These are phyloP conservation scores for Phlyctochytrium bullatum DNA, from an alignment of 192 early-diverging fungal species.

Conservation along the genomic window DNA sequence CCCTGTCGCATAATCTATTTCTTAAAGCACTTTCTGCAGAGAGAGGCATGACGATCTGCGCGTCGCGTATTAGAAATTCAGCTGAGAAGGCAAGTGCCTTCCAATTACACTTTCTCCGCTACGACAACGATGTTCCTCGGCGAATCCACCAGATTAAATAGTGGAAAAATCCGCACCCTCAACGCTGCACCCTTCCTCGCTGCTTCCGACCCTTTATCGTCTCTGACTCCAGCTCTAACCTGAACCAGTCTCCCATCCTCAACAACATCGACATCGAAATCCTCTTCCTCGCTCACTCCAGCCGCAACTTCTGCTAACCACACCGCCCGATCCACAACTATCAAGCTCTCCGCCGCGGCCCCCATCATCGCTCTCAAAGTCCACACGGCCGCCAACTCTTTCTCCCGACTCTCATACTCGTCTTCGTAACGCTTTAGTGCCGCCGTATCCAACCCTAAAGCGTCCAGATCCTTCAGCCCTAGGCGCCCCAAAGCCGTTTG, in stretches of 20 bases:
- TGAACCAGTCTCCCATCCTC: not conserved
- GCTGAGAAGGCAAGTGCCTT: too few relatives aligned
- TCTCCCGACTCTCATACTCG: conserved; percentile 28
- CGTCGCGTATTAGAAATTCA: too few relatives aligned
- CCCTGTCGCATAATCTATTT: too few relatives aligned
- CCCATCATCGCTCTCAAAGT: conserved; percentile 74
- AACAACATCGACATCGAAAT: not conserved
- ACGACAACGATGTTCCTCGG: conserved; percentile 69
- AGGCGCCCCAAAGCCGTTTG: conserved; percentile 60
- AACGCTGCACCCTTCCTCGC: not conserved
- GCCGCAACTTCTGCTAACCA: conserved; percentile 49
- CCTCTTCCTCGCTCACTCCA: not conserved
- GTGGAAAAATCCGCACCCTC: conserved; percentile 45
- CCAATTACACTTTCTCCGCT: conserved; percentile 40
- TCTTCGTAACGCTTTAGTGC: conserved; percentile 40
- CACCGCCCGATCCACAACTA: conserved; percentile 74
- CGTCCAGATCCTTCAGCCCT: conserved; percentile 11
- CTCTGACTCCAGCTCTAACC: not conserved
- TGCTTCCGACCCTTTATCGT: not conserved
- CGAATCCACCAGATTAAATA: conserved; percentile 60
- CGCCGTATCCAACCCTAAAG: conserved; percentile 18
- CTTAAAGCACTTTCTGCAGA: too few relatives aligned
- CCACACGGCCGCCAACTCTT: conserved; percentile 76
- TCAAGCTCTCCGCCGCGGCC: conserved; percentile 71
- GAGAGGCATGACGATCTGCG: too few relatives aligned